Base-by-base conservation (phyloP, 768 basidiomycete genomes). In the Boletus eberwhitei region DNA sequence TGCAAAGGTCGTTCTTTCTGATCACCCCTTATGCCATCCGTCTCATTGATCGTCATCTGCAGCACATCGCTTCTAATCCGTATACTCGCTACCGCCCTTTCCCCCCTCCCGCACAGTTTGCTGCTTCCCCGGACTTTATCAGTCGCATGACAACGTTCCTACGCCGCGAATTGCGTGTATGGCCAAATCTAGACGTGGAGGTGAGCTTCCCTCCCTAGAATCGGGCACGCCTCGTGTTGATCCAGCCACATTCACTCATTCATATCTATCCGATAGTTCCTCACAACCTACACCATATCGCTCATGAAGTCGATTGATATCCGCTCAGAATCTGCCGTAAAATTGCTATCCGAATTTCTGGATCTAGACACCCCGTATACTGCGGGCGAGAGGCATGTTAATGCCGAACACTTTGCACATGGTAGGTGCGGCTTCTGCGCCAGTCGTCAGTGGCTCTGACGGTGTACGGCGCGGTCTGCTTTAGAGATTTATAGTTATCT, bases 371-470 rank as follows among this genome's bases (percentile, higher is more conserved):
- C 73, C 4, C 77, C 80, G 2, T 84, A 85, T 55, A 66, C 67
- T 21, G 78, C 81, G 44, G 86, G 85, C 8, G 74, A 76, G 24
- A 77, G 85, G 51, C 77, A 81, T 54, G 71, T 76, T 24, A 89
- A 91, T 61, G 89, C 94, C 12, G 94, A 98, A 66, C 94, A 97
- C 70, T 95, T 97, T 73, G 90, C 88, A 8, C 94, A 98, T 72
- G 93, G 92, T 91, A 62, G 61, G 80, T 71, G n/a, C 32, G 39
- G 44, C 32, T 22, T 52, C 45, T 58, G 5, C 4, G 35, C 19
- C 13, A 0, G 32, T 38, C 22, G 3, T 4, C 6, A 6, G 26
- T 21, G 4, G 31, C 17, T 45, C 54, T 63, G 55, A 58, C 26
- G 12, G 14, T 36, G 34, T 31, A 4, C 32, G 22, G 37, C 12